Evolutionary conservation across 2,329 filamentous ascomycete species (phyloP), one percentile per base, ranked within the genome.

Genomic region (Mariannaea elegans): DNA sequence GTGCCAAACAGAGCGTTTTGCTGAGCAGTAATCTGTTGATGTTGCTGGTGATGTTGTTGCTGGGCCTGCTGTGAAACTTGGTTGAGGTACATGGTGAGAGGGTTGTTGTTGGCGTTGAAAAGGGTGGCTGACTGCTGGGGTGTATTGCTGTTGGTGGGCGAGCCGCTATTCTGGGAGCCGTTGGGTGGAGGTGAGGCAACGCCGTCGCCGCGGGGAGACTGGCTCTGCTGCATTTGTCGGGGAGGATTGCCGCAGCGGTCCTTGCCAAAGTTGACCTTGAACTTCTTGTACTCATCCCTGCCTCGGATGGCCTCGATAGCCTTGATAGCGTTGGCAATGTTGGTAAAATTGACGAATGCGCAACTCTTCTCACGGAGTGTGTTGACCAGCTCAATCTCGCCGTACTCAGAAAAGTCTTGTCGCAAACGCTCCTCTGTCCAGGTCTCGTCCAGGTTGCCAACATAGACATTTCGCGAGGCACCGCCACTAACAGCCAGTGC

Each of bases 221-320:
- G 85, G 52, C 84, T 81, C 67, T 90, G 80, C 75, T 90, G 87
- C 66, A 92, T 85, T 80, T 98, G 95, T 61, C 95, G 90, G 42
- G 95, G 95, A 51, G 95, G 91, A 80, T 99, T 99, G 67, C 95
- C 95, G 72, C 95, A 99, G 56, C 95, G 89, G 75, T 99, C 95
- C 82, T 99, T 99, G 78, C 95, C 95, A 75, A 99, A 99, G 82
- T 99, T 99, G 76, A 99, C 94, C 85, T 99, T 99, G 88, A 99
- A 99, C 71, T 95, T 90, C 78, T 89, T 92, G 84, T 99, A 99
- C 73, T 99, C 95, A 41, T 98, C 95, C 74, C 94, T 93, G 73
- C 93, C 91, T 58, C 95, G 89, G 65, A 99, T 89, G 19, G 94
- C 95, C 79, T 99, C 95, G 66, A 99, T 99, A 1, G 95, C 95